Conservation (phyloP, 805 yeast genomes). For the Nakazawaea wickerhamii region DNA sequence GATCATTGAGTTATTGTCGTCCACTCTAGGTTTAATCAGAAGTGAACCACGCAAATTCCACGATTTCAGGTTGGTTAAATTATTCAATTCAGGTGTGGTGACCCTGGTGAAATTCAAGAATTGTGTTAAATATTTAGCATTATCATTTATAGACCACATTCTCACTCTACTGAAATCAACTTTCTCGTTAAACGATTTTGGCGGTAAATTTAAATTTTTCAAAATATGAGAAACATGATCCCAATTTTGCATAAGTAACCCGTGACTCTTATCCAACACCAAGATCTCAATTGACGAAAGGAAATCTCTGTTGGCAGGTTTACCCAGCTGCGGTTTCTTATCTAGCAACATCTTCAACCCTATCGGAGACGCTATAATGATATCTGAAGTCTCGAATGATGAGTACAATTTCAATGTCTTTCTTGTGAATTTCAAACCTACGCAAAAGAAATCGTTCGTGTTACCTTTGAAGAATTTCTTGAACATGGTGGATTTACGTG, state of each 20-base stretch:
- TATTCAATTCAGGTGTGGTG: constrained; percentile 76
- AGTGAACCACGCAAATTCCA: constrained; percentile 56
- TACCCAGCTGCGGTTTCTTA: constrained; percentile 33
- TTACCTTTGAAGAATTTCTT: constrained; percentile 78
- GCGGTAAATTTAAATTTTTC: constrained; percentile 68
- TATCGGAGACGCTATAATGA: constrained; percentile 86
- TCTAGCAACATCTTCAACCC: constrained; percentile 81
- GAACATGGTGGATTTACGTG: constrained; percentile 78
- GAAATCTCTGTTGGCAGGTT: constrained; percentile 64
- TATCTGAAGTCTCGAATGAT: constrained; percentile 77
- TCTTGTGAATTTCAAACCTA: constrained; percentile 89
- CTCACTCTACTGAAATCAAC: constrained; percentile 90
- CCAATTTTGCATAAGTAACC: constrained; percentile 90
- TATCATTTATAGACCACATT: constrained; percentile 88
- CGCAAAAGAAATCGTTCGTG: constrained; percentile 82
- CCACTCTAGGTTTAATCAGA: constrained; percentile 44
- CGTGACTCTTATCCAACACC: constrained; percentile 78
- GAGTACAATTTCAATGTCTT: constrained; percentile 81
- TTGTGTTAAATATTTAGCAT: constrained; percentile 69
- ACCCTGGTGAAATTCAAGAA: constrained; percentile 71
- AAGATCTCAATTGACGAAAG: constrained; percentile 82
- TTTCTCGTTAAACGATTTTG: constrained; percentile 66
- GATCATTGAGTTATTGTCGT: constrained; percentile 48
- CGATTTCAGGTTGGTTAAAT: constrained; percentile 44
- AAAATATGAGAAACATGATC: constrained; percentile 66